These are phyloP conservation scores for Chytridium lagenaria DNA, from an alignment of 371 early-diverging fungal species.

Conservation along the genomic window DNA sequence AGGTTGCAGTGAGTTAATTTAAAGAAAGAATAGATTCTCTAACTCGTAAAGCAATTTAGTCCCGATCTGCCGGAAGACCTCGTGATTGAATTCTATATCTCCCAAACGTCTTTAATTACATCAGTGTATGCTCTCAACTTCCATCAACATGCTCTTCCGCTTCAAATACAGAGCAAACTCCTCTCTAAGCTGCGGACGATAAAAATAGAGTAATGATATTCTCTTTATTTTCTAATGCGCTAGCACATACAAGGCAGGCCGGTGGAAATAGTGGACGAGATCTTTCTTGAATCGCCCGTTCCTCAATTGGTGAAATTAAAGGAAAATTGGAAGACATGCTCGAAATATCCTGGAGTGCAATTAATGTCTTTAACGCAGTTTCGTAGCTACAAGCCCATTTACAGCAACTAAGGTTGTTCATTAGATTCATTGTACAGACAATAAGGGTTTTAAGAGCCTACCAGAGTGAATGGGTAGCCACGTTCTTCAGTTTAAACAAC, in stretches of 20 bases:
- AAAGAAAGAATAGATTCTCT: no score
- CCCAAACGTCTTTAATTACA: conserved; percentile 30
- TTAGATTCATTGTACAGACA: no score
- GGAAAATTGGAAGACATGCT: conserved; percentile 2
- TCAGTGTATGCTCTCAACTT: conserved; percentile 39
- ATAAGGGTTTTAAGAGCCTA: no score
- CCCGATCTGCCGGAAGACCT: conserved; percentile 53
- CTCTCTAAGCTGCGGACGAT: conserved; percentile 37
- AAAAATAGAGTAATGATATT: conserved; percentile 39
- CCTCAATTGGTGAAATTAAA: conserved; percentile 34
- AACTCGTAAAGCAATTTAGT: conserved; percentile 38
- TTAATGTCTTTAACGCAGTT: conserved; percentile 1
- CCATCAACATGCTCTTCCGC: conserved; percentile 37
- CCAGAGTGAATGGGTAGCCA: conserved; percentile 75
- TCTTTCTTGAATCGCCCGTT: conserved; percentile 38
- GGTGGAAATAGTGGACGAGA: conserved; percentile 48
- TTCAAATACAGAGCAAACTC: conserved; percentile 50
- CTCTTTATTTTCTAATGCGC: not conserved
- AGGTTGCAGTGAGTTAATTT: conserved; percentile 14
- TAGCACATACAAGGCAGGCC: conserved; percentile 47
- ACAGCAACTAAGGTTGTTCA: no score
- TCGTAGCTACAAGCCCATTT: no score
- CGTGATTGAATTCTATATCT: conserved; percentile 44
- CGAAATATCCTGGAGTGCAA: not conserved
- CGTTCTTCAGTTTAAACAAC: conserved; percentile 75